Evolutionary conservation across 2,329 filamentous ascomycete species (phyloP), one percentile per base, ranked within the genome.

Genomic region (Stagonosporopsis cucurbitacearum): DNA sequence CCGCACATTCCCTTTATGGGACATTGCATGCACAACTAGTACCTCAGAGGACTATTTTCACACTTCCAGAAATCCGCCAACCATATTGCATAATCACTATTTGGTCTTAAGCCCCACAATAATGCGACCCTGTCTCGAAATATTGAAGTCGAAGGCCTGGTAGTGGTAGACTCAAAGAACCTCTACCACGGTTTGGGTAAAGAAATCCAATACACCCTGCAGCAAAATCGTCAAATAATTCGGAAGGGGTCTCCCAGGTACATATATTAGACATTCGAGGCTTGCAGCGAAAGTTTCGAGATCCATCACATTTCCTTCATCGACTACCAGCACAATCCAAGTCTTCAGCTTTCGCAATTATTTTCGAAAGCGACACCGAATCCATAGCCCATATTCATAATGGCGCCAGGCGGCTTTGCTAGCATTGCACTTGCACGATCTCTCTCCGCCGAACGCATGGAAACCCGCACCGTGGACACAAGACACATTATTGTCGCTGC

Each of bases 381-480:
- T 19, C 6, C 9, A 13, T n/a, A 9, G 6, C 35, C 4, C 4
- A 37, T 15, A 20, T 6, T 5, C 40, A 42, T 4, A 4, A 44
- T 44, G 42, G 28, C 42, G 7, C 28, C 42, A 23, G 42, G 28
- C 20, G 25, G 35, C 12, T 51, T 44, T 17, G 33, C 39, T 12
- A 49, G 46, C 46, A 49, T 33, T 26, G 36, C 46, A 22, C 19
- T 41, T 8, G 36, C 46, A 20, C 46, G 46, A n/a, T 6, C 6
- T 6, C 35, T 40, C 25, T 23, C 36, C 35, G 20, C 26, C 2
- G 17, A 33, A 6, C 36, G 26, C 26, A 23, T 35, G 35, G n/a
- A 19, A 20, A 40, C 11, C 6, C 36, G 36, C 9, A 20, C 36
- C 13, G 20, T 20, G 36, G 20, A 40, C 9, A 23, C 20, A 15